A percentile compares a stretch with the other conserved stretches of the same genome.
Conservation (phyloP, 169 alveolate genomes). For the Cryptosporidium ryanae region DNA sequence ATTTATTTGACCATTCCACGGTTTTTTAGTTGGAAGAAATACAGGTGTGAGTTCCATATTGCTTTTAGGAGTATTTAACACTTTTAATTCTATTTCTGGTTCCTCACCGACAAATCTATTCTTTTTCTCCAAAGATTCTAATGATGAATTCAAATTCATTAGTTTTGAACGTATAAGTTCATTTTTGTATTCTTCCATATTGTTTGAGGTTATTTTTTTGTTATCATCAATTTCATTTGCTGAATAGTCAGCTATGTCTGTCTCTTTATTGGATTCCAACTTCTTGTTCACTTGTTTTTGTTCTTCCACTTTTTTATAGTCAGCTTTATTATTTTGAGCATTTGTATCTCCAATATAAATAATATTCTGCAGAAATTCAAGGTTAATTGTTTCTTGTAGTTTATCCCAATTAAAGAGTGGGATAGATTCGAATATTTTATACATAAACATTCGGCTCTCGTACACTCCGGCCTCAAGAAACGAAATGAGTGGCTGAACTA, state of each 20-base stretch:
- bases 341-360: conserved; percentile 26
- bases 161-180: background rate
- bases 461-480: conserved; percentile 58
- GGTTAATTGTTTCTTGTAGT: conserved; percentile 14
- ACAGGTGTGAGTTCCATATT: background rate
- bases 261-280: background rate
- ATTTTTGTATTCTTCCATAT: too few species aligned
- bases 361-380: conserved; percentile 38
- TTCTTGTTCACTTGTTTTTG: background rate
- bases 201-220: background rate
- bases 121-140: background rate
- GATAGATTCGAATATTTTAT: conserved; percentile 15
- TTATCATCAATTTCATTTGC: background rate
- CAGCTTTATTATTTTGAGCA: background rate
- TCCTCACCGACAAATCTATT: background rate
- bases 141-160: background rate
- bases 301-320: conserved; percentile 13
- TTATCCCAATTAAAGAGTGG: conserved; percentile 42
- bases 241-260: background rate
- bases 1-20: conserved; percentile 19
- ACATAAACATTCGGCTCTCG: conserved; percentile 39
- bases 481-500: conserved; percentile 42
- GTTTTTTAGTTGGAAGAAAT: conserved; percentile 26
- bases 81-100: background rate
- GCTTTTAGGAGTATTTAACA: background rate